phyloP scores from a whole-genome alignment of 2,329 filamentous ascomycete species.

The Didymella lethalis region DNA sequence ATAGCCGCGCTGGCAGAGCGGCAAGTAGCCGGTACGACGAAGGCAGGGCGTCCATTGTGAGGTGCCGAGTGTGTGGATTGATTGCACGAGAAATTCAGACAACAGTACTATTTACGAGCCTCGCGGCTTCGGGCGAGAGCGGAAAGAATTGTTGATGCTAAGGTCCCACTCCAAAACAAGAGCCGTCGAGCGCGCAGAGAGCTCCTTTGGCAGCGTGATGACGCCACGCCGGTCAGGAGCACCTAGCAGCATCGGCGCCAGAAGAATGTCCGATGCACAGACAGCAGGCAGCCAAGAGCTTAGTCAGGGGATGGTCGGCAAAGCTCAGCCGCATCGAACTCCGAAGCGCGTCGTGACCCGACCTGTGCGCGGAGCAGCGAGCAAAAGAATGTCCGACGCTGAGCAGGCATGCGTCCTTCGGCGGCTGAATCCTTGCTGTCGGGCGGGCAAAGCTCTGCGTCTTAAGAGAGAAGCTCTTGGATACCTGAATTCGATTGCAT shows the following conservation, averaged over 20 bases:
- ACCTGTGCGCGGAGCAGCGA: not conserved
- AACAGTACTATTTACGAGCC: slow-evolving; percentile 12
- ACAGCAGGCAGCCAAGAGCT: slow-evolving; percentile 14
- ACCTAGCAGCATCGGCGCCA: slow-evolving; percentile 13
- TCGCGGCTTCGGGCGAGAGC: slow-evolving; percentile 13
- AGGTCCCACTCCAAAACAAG: slow-evolving; percentile 19
- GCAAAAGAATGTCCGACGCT: slow-evolving; percentile 12
- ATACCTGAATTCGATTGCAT: not conserved
- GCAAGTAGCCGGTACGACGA: slow-evolving; percentile 42
- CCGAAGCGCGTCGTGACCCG: slow-evolving; percentile 8
- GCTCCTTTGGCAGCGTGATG: slow-evolving; percentile 14
- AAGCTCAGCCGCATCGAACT: not conserved
- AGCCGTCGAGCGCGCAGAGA: slow-evolving; percentile 12
- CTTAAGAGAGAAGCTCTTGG: not conserved
- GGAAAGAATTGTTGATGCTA: slow-evolving; percentile 15
- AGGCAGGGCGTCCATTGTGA: slow-evolving; percentile 42
- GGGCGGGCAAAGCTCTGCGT: not conserved
- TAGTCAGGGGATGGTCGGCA: slow-evolving; percentile 15
- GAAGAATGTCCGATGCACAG: slow-evolving; percentile 17
- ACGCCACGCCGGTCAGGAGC: slow-evolving; percentile 17
- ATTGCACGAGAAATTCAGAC: slow-evolving; percentile 9
- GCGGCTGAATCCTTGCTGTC: slow-evolving; percentile 1
- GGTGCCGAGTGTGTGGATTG: slow-evolving; percentile 2
- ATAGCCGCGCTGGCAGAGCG: slow-evolving; percentile 40
- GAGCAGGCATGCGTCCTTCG: not conserved